Evolutionary conservation across 306 rosid genomes (phyloP).

Genomic region (Fragaria ananassa): DNA sequence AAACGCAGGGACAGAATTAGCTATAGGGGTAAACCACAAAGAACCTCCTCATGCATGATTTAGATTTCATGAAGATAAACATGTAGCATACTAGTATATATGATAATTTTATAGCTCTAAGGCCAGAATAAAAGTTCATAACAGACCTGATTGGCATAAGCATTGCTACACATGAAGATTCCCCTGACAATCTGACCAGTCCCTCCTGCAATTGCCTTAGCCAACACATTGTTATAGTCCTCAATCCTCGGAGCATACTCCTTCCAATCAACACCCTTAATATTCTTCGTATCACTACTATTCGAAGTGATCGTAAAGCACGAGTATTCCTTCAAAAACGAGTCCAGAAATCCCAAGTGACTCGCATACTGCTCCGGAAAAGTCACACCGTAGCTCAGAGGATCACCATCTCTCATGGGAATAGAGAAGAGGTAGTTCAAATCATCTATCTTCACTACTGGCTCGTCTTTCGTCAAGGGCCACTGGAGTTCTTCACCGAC

Average conservation of each 20-base stretch:
- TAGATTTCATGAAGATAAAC: no score
- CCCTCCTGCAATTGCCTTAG: constrained; percentile 81
- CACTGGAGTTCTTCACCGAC: constrained; percentile 74
- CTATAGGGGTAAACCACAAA: no score
- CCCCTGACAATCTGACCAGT: constrained; percentile 94
- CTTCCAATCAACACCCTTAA: constrained; percentile 69
- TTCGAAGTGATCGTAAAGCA: constrained; percentile 54
- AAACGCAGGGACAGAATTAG: no score
- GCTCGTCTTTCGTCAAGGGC: constrained; percentile 98
- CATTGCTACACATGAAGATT: constrained; percentile 85
- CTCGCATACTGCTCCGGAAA: constrained; percentile 46
- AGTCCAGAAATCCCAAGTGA: constrained; percentile 53
- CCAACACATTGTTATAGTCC: constrained; percentile 66
- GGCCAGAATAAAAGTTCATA: background rate
- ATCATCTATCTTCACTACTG: constrained; percentile 72
- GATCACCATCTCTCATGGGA: constrained; percentile 76
- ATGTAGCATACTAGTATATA: background rate
- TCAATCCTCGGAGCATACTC: constrained; percentile 92
- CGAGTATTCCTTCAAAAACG: constrained; percentile 58
- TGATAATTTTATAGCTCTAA: background rate
- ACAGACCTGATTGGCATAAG: constrained; percentile 80
- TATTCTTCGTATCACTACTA: background rate
- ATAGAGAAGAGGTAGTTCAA: constrained; percentile 67
- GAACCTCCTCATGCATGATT: background rate
- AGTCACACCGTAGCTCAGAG: constrained; percentile 84